Evolutionary conservation across 768 basidiomycete genomes (phyloP).

Genomic region (Lyophyllum shimeji): DNA sequence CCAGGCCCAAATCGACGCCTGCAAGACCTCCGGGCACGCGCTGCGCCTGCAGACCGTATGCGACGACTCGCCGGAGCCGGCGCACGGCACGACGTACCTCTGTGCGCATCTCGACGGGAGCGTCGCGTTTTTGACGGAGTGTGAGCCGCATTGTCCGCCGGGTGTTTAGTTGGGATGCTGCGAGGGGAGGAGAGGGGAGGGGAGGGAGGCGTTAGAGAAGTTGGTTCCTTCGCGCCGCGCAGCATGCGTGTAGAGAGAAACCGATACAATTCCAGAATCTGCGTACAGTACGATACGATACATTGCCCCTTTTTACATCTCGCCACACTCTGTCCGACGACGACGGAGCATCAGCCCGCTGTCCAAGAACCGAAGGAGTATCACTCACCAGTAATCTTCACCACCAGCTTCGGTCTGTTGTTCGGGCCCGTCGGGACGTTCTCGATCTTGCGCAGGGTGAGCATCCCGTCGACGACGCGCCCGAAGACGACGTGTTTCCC

Average conservation of each 20-base stretch:
- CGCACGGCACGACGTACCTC: neutral
- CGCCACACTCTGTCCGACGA: conserved; percentile 11
- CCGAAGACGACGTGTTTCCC: conserved; percentile 95
- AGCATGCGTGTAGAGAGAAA: too few species aligned
- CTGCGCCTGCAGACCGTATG: neutral
- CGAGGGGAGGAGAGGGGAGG: too few species aligned
- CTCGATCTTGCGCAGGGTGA: conserved; percentile 95
- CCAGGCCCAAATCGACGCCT: neutral
- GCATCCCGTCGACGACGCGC: conserved; percentile 88
- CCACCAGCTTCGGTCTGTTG: conserved; percentile 84
- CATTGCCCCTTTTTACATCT: conserved; percentile 11
- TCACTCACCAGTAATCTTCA: conserved; percentile 76
- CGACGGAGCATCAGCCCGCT: too few species aligned
- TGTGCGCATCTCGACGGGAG: neutral
- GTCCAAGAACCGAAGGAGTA: neutral
- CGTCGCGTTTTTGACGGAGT: neutral
- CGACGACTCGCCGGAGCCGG: neutral
- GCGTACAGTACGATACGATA: too few species aligned
- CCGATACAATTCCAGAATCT: too few species aligned
- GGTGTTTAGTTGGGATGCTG: too few species aligned
- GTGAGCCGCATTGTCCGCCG: neutral
- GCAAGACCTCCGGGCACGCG: neutral
- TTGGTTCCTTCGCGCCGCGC: too few species aligned
- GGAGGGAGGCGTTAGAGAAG: too few species aligned
- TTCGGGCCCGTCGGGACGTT: conserved; percentile 91